Base-by-base conservation (phyloP, 345 rosid species). In the Citrus trifoliata region DNA sequence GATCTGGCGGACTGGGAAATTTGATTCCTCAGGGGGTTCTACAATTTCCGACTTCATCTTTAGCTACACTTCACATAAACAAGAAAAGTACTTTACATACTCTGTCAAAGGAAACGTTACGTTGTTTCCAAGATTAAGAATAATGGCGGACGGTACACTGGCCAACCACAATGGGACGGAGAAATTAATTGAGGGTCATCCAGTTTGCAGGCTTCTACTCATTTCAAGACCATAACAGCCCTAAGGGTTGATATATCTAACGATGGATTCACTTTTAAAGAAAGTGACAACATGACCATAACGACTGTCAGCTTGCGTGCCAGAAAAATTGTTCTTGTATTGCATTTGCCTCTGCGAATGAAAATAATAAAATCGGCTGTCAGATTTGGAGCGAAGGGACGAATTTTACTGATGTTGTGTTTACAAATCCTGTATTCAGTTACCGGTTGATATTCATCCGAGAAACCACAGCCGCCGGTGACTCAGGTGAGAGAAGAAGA, bases 311-410 rank as follows among this genome's bases (percentile, higher is more conserved):
- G 13, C 22, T 10, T 40, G 61, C 61, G 32, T 84, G 86, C 63
- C 55, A 40, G 28, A 67, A 33, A 2, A 33, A 78, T 25, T 81
- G 84, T 76, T 79, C 82, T 22, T 84, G 84, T 62, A 32, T 71
- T 71, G 87, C 87, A 22, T 79, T 66, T 76, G 73, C 87, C 56
- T 3, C 60, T 30, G 59, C 72, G 7, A 48, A 73, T 58, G 10
- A 0, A 28, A 42, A 72, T n/a, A 53, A 75, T 62, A 32, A 10
- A 19, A 78, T 30, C 55, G 75, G 53, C 6, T 80, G 82, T 60
- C 78, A 80, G 62, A 24, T 62, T 37, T 83, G 86, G 83, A 38
- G 40, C 13, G 32, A 63, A 27, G 32, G 35, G 3, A 10, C 75
- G 16, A 16, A 30, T 18, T 63, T 62, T 18, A 67, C 8, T 14